phyloP scores from a whole-genome alignment of 768 basidiomycete species.

The Agaricus sinodeliciosus region DNA sequence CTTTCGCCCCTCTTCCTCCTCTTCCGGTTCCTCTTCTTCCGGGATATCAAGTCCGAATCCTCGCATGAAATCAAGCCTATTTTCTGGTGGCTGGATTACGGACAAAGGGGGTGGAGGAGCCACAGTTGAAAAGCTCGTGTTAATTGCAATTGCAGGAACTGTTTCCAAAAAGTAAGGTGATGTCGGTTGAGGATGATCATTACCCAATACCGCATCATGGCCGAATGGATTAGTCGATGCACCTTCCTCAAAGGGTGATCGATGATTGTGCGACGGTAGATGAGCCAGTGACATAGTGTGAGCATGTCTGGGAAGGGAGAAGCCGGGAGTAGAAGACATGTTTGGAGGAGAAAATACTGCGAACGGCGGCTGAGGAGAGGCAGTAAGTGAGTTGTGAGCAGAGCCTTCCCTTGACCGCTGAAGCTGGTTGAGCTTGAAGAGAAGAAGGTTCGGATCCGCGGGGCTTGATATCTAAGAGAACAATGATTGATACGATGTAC shows the following conservation, averaged over 20 bases:
- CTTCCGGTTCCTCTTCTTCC: constrained; percentile 64
- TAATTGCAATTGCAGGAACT: constrained; percentile 1
- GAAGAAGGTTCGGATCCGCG: constrained; percentile 75
- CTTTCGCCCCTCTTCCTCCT: constrained; percentile 28
- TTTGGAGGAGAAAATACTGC: constrained; percentile 47
- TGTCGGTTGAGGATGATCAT: constrained; percentile 18
- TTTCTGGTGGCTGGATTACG: constrained; percentile 38
- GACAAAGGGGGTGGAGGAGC: constrained; percentile 25
- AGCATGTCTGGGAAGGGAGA: constrained; percentile 42
- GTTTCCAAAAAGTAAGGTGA: constrained; percentile 16
- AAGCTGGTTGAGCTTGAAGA: constrained; percentile 80
- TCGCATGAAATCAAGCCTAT: constrained; percentile 64
- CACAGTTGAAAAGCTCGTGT: neutral
- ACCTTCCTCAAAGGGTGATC: constrained; percentile 23
- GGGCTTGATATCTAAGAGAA: constrained; percentile 75
- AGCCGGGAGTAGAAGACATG: constrained; percentile 20
- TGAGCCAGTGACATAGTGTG: constrained; percentile 72
- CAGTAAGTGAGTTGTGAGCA: constrained; percentile 44
- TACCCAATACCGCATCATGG: constrained; percentile 44
- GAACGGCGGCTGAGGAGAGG: constrained; percentile 55
- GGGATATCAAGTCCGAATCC: constrained; percentile 81
- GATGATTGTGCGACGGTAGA: constrained; percentile 35
- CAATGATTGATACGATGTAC: constrained; percentile 9
- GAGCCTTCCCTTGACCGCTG: constrained; percentile 62
- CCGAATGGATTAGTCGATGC: constrained; percentile 61